Conservation (phyloP, 257 asterid species). For the Nicotiana tomentosiformis region DNA sequence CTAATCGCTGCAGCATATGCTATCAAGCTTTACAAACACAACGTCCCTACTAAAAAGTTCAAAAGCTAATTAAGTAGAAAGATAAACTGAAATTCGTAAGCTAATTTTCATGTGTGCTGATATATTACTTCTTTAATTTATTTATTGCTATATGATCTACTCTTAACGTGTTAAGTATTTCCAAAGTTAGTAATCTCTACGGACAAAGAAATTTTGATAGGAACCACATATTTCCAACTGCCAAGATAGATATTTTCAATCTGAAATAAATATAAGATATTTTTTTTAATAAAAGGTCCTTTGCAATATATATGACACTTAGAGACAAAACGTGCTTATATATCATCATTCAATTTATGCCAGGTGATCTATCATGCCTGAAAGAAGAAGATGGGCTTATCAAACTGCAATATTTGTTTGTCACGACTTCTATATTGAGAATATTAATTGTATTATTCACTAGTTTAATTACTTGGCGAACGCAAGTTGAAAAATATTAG, state of each 20-base stretch:
- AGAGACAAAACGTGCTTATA: neutral
- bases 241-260: neutral
- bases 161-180: neutral
- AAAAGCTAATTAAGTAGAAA: neutral
- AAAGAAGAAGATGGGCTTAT: too few species aligned
- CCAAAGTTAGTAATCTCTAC: neutral
- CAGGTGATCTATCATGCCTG: neutral
- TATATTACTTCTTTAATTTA: neutral
- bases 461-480: too few species aligned
- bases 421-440: too few species aligned
- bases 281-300: neutral
- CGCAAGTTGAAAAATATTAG: too few species aligned
- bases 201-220: neutral
- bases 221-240: neutral
- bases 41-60: neutral
- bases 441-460: too few species aligned
- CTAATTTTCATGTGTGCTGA: neutral
- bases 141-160: neutral
- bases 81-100: neutral
- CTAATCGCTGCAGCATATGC: neutral
- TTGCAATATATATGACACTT: neutral
- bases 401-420: neutral
- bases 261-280: neutral
- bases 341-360: neutral
- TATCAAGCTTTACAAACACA: neutral